phyloP scores from a whole-genome alignment of 2,329 filamentous ascomycete genomes.

The Diaporthe amygdali region DNA sequence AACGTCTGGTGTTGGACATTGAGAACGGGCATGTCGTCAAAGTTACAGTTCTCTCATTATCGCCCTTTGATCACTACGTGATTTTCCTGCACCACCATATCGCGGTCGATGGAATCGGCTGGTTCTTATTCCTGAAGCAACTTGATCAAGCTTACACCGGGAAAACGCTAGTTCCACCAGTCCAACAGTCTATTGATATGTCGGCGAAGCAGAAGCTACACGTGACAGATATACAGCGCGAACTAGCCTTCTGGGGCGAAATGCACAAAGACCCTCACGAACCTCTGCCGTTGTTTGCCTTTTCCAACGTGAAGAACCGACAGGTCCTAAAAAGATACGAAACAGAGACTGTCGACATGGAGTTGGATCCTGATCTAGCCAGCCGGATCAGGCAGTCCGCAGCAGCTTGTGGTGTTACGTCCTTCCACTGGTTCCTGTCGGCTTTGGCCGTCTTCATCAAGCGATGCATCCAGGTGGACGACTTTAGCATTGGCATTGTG shows the following conservation, averaged over 20 bases:
- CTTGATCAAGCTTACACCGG: conserved; percentile 2
- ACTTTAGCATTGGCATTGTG: conserved; percentile 53
- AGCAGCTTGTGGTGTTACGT: conserved; percentile 20
- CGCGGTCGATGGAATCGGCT: conserved; percentile 37
- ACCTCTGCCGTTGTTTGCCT: conserved; percentile 33
- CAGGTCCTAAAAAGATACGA: conserved; percentile 24
- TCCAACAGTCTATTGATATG: conserved; percentile 10
- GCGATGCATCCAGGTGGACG: conserved; percentile 33
- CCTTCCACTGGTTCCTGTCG: conserved; percentile 53
- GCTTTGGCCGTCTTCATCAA: conserved; percentile 42
- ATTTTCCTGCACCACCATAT: conserved; percentile 40
- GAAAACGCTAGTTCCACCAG: neutral
- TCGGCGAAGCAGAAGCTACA: neutral
- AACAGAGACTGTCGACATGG: neutral
- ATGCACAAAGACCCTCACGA: conserved; percentile 21
- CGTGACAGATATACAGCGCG: neutral
- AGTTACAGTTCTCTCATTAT: conserved; percentile 27
- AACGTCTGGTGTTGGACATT: conserved; percentile 28
- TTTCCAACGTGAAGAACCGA: conserved; percentile 28
- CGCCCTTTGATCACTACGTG: conserved; percentile 26
- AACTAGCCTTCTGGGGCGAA: neutral
- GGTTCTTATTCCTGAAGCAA: conserved; percentile 29
- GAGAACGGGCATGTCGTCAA: conserved; percentile 31
- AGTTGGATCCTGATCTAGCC: neutral
- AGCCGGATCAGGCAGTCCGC: conserved; percentile 25